Conservation (phyloP, 169 alveolate species). For the Plasmodium malariae region DNA sequence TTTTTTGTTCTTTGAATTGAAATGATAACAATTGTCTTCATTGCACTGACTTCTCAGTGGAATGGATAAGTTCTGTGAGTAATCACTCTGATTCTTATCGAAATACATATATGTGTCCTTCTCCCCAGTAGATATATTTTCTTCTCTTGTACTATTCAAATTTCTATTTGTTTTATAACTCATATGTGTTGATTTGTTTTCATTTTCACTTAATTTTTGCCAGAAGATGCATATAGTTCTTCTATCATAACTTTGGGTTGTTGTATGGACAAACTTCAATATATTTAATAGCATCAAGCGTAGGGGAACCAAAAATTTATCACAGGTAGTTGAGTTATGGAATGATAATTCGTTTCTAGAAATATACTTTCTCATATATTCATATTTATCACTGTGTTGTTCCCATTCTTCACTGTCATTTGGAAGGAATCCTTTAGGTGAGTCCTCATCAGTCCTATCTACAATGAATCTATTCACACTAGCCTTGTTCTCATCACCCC, state of each 20-base stretch:
- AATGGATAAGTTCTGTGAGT: no score
- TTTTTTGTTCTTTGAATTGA: neutral
- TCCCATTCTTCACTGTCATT: neutral
- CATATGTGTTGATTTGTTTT: neutral
- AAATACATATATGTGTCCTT: no score
- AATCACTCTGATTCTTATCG: no score
- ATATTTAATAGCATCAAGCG: conserved; percentile 39
- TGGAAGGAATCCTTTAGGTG: no score
- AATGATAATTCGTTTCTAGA: conserved; percentile 6
- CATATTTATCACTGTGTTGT: neutral
- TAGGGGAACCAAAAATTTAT: conserved; percentile 13
- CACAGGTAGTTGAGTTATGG: conserved; percentile 5
- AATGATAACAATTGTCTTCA: conserved; percentile 45
- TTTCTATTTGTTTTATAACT: neutral
- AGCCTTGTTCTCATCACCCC: neutral
- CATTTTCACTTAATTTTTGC: neutral
- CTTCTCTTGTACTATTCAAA: neutral
- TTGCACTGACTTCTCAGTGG: conserved; percentile 7
- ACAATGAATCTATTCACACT: no score
- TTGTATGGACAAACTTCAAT: conserved; percentile 9
- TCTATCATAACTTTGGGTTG: neutral
- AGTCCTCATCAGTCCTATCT: no score
- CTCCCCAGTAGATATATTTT: neutral
- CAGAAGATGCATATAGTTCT: conserved; percentile 49
- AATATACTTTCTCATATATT: conserved; percentile 12